Evolutionary conservation across 768 basidiomycete species (phyloP).

Genomic region (Rhodosporidiobolus odoratus): DNA sequence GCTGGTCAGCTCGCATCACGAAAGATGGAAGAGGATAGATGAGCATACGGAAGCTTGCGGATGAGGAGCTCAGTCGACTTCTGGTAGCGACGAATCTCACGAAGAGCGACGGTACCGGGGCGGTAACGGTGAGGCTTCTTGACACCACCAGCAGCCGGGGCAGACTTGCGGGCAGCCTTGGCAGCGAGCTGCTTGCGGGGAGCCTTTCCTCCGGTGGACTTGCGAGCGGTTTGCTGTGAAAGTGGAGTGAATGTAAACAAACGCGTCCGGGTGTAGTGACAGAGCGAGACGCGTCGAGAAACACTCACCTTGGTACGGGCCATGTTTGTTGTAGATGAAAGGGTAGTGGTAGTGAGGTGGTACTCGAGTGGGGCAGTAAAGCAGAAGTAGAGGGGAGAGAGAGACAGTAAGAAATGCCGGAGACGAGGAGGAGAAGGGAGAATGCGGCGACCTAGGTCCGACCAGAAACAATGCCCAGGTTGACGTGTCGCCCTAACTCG

Average conservation of each 20-base stretch:
- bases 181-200: constrained; percentile 52
- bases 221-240: constrained; percentile 71
- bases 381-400: not conserved
- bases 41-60: constrained; percentile 49
- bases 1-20: constrained; percentile 46
- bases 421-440: not conserved
- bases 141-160: constrained; percentile 82
- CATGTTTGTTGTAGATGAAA: not conserved
- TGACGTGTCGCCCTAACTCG: not conserved
- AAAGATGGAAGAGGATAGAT: constrained; percentile 60
- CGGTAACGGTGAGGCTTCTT: constrained; percentile 90
- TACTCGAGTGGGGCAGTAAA: not conserved
- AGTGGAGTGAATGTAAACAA: constrained; percentile 12
- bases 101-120: constrained; percentile 53
- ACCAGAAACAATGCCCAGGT: not conserved
- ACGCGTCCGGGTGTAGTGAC: not conserved
- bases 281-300: not conserved
- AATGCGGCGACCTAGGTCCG: not conserved
- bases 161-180: constrained; percentile 53
- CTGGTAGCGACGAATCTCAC: constrained; percentile 52
- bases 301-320: not conserved
- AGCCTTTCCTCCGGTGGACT: constrained; percentile 69
- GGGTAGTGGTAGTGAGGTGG: not conserved
- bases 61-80: constrained; percentile 48
- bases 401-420: not conserved